Conservation (phyloP, 495 filamentous ascomycete species). For the Neurospora discreta region DNA sequence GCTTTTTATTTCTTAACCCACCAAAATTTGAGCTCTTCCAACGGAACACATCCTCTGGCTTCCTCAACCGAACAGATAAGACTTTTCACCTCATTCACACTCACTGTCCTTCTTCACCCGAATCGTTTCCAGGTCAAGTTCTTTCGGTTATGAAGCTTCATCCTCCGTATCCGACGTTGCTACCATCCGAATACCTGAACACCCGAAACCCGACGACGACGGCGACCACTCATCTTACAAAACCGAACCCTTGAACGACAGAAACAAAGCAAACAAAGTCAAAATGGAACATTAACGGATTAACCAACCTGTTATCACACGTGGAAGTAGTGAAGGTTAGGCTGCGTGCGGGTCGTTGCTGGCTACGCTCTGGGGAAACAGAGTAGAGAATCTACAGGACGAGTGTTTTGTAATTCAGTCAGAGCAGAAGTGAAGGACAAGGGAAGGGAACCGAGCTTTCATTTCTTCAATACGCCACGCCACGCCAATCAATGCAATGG, state of each 20-base stretch:
- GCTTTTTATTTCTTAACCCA: neutral
- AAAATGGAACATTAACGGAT: neutral
- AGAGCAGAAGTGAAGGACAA: too few relatives aligned
- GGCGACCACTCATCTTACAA: neutral
- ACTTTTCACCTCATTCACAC: neutral
- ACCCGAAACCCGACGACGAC: neutral
- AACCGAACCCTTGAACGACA: neutral
- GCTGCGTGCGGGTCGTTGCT: neutral
- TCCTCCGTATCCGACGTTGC: neutral
- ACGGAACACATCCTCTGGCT: neutral
- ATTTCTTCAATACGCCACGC: too few relatives aligned
- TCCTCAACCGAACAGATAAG: neutral
- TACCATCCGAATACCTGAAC: neutral
- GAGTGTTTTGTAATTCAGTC: too few relatives aligned
- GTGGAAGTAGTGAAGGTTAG: neutral
- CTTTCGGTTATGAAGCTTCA: neutral
- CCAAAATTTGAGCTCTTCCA: neutral
- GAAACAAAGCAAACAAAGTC: neutral
- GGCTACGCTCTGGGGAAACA: neutral
- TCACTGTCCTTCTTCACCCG: neutral
- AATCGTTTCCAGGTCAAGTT: neutral
- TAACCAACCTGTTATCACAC: neutral
- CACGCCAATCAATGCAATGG: slow-evolving; percentile 9
- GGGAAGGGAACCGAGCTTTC: too few relatives aligned
- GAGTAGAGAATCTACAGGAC: too few relatives aligned